Evolutionary conservation across 108 stramenopile species (phyloP).

Genomic region (Cyclostephanos invisitatus): DNA sequence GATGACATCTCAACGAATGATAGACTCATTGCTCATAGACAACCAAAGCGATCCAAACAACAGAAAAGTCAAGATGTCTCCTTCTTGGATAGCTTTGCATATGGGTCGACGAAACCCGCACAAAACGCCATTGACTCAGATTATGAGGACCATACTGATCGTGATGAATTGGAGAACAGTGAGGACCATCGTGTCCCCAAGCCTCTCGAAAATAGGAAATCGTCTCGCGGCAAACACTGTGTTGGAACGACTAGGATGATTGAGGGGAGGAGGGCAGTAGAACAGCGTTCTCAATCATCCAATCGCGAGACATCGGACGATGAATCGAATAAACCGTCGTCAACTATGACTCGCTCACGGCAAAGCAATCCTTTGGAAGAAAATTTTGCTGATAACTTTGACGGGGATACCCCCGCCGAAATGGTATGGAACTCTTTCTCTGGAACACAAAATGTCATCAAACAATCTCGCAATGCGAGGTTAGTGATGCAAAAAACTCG

Average conservation of each 20-base stretch:
- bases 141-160: constrained; percentile 6
- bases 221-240: background rate
- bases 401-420: constrained; percentile 3
- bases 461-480: constrained; percentile 29
- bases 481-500: constrained; percentile 27
- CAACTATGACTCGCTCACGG: background rate
- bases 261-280: constrained; percentile 29
- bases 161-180: constrained; percentile 1
- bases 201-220: background rate
- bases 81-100: constrained; percentile 32
- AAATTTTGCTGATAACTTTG: background rate
- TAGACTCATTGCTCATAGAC: background rate
- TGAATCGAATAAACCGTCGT: background rate
- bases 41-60: constrained; percentile 24
- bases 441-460: constrained; percentile 45
- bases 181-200: background rate
- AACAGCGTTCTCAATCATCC: constrained; percentile 7
- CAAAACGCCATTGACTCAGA: background rate
- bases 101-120: constrained; percentile 15
- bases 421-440: constrained; percentile 45
- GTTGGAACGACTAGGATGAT: constrained; percentile 18
- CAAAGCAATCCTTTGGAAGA: background rate
- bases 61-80: constrained; percentile 19
- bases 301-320: background rate
- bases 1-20: background rate